A percentile compares a stretch with the other conserved stretches of the same genome.
phyloP scores from a whole-genome alignment of 768 basidiomycete species.

The Naganishia friedmannii region DNA sequence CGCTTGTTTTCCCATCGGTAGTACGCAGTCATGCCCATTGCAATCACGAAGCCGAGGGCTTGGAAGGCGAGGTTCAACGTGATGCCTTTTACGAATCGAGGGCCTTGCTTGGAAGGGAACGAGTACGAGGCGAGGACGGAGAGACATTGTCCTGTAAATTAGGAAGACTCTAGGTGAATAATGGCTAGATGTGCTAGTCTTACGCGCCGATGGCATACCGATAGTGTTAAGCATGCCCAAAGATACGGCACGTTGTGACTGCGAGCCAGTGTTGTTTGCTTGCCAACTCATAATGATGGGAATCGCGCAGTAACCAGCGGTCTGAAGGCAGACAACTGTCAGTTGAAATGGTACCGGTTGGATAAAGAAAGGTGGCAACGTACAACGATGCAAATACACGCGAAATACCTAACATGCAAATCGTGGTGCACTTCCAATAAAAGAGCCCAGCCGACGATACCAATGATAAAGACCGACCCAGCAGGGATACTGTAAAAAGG shows the following conservation, averaged over 20 bases:
- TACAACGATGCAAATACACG: slow-evolving; percentile 50
- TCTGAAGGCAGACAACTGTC: slow-evolving; percentile 18
- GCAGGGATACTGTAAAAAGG: slow-evolving; percentile 34
- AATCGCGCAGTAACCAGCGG: slow-evolving; percentile 32
- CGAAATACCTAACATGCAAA: slow-evolving; percentile 53
- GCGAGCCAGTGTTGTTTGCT: slow-evolving; percentile 45
- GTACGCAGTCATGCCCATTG: slow-evolving; percentile 47
- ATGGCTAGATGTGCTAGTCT: not conserved
- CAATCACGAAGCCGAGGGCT: slow-evolving; percentile 46
- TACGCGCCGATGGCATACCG: slow-evolving; percentile 27
- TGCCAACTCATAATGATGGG: slow-evolving; percentile 49
- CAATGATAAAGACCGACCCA: slow-evolving; percentile 48
- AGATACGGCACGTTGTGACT: slow-evolving; percentile 51
- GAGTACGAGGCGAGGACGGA: slow-evolving; percentile 42
- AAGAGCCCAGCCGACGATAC: slow-evolving; percentile 51
- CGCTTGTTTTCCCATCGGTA: slow-evolving; percentile 52
- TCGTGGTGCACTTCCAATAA: slow-evolving; percentile 38
- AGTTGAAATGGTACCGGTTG: slow-evolving; percentile 15
- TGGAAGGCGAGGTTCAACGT: slow-evolving; percentile 53
- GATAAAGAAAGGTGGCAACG: not conserved
- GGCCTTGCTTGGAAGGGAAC: slow-evolving; percentile 51
- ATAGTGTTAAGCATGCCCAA: slow-evolving; percentile 54
- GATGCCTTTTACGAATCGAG: slow-evolving; percentile 49
- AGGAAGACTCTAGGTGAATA: not conserved
- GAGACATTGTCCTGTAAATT: slow-evolving; percentile 47